Conservation (phyloP, 352 stramenopile species). For the Pythium grandisporangium region DNA sequence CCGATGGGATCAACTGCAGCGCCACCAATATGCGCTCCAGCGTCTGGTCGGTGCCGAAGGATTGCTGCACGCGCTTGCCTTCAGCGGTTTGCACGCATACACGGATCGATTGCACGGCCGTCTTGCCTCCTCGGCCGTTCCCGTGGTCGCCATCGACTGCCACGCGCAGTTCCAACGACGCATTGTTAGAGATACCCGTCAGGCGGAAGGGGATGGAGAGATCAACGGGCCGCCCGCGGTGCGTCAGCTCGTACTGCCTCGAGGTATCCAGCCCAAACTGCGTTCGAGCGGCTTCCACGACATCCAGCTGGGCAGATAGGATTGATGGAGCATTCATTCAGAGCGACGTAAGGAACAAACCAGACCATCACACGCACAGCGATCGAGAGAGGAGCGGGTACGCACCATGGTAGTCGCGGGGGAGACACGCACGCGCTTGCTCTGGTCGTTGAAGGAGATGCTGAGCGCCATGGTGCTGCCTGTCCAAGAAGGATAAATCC, state of each 20-base stretch:
- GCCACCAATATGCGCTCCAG: slow-evolving; percentile 47
- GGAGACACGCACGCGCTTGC: slow-evolving; percentile 68
- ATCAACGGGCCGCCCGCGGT: slow-evolving; percentile 57
- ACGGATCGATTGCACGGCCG: slow-evolving; percentile 41
- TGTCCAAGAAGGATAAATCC: background rate
- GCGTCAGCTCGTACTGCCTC: slow-evolving; percentile 45
- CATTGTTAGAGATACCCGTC: slow-evolving; percentile 82
- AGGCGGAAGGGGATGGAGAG: slow-evolving; percentile 79
- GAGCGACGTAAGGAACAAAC: too few species aligned
- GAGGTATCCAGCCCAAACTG: slow-evolving; percentile 40
- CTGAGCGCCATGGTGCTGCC: slow-evolving; percentile 54
- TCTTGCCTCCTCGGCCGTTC: background rate
- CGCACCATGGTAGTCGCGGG: slow-evolving; percentile 69
- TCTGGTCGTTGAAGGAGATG: slow-evolving; percentile 57
- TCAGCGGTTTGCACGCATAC: slow-evolving; percentile 74
- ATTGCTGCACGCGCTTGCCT: slow-evolving; percentile 64
- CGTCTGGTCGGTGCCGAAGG: slow-evolving; percentile 42
- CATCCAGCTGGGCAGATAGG: slow-evolving; percentile 58
- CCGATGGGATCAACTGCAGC: slow-evolving; percentile 38
- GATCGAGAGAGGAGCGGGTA: too few species aligned
- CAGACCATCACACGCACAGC: too few species aligned
- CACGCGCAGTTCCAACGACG: slow-evolving; percentile 50
- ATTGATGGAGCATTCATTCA: too few species aligned
- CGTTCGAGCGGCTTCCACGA: slow-evolving; percentile 45
- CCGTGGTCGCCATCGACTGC: slow-evolving; percentile 5